Conservation (phyloP, 2,329 filamentous ascomycete species). For the Colletotrichum scovillei region DNA sequence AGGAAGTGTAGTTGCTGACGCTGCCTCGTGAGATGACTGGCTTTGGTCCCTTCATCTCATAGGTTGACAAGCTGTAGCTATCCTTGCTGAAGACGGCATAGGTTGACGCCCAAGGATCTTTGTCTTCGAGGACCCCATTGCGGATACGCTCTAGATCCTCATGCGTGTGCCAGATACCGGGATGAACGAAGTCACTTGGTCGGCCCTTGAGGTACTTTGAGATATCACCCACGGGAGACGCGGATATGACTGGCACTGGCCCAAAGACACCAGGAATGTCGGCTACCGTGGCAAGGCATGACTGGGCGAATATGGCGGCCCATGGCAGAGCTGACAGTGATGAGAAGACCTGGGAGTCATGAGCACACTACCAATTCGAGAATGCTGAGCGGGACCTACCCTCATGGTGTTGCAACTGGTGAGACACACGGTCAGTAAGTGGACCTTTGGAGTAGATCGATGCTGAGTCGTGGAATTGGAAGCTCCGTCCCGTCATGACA, state of each 20-base stretch:
- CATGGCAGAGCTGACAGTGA: not conserved
- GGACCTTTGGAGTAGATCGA: not conserved
- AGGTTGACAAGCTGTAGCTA: conserved; percentile 27
- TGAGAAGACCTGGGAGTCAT: not conserved
- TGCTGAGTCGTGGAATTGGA: not conserved
- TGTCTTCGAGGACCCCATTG: conserved; percentile 1
- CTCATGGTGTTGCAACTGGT: not conserved
- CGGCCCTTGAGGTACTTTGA: conserved; percentile 20
- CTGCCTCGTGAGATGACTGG: conserved; percentile 45
- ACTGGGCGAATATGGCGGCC: not conserved
- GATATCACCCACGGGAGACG: not conserved
- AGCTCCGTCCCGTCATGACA: not conserved
- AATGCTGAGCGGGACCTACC: not conserved
- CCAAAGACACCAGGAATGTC: conserved; percentile 16
- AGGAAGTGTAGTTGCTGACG: conserved; percentile 49
- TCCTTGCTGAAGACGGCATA: conserved; percentile 22
- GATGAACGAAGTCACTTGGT: conserved; percentile 22
- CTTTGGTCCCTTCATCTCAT: conserved; percentile 46
- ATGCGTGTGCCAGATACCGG: conserved; percentile 31
- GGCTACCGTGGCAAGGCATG: conserved; percentile 11
- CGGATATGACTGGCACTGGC: not conserved
- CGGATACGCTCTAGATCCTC: conserved; percentile 31
- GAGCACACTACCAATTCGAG: not conserved
- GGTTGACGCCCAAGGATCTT: conserved; percentile 25
- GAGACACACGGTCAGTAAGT: not conserved